Base-by-base conservation (phyloP, 1,139 yeast genomes). In the Suhomyces terraborum region DNA sequence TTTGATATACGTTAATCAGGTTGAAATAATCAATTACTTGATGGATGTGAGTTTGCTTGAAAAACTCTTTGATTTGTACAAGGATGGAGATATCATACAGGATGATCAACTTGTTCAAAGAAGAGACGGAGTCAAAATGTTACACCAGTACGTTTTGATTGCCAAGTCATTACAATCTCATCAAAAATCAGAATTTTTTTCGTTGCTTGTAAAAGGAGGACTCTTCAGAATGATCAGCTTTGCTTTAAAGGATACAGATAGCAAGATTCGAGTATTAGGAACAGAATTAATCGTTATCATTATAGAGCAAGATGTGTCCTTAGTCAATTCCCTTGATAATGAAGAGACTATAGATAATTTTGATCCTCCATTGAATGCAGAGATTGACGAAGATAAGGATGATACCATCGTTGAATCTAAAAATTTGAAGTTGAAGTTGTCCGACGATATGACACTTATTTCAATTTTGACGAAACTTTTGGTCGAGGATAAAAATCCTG, bases 271-370 rank as follows among this genome's bases (percentile, higher is more conserved):
- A 45, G 80, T 82, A 2, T 60, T 88, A 25, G 95, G 96, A 0
- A 84, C 95, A 0, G 98, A 93, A 56, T 67, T 89, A 9, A 77
- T 93, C 23, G 84, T 88, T 8, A 72, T 88, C 1, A 82, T 89
- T 7, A 83, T 91, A 26, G 97, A 91, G 48, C 91, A 87, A 52
- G 97, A 89, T 56, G 84, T 88, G 3, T 64, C 83, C 4, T 61
- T 88, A 35, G 79, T 88, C 14, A 80, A 77, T 54, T 58, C 70
- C 1, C 56, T 67, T 3, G 66, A 62, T 42, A 57, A 61, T 35
- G 69, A 69, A 14, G 70, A 64, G 32, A 49, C 62, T 1, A 62
- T 67, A n/a, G 73, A 67, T 47, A 64, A 58, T 45, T 53, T 61
- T 2, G 73, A 67, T 12, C 69, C 66, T 8, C 69, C 67, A 3